Percentiles rank a stretch among this genome's conserved stretches.
These are phyloP conservation scores for Pichia norvegensis DNA, from an alignment of 1,139 yeast genomes.

Conservation along the genomic window DNA sequence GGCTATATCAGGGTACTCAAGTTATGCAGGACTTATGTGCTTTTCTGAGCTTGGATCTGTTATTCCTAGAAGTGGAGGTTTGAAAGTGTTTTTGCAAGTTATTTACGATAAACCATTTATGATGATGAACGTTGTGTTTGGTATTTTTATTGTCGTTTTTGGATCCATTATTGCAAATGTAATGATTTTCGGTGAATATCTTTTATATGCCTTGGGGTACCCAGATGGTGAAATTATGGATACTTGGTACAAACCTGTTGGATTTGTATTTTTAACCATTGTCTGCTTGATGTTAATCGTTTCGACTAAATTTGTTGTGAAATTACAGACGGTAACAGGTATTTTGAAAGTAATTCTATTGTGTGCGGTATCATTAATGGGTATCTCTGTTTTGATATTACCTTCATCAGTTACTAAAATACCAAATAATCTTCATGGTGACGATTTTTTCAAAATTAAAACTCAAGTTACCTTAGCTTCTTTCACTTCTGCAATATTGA, in stretches of 20 bases:
- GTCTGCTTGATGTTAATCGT: slow-evolving; percentile 41
- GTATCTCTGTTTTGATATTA: slow-evolving; percentile 41
- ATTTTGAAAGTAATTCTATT: slow-evolving; percentile 41
- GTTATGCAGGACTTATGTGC: slow-evolving; percentile 59
- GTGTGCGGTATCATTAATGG: slow-evolving; percentile 39
- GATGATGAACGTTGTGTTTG: slow-evolving; percentile 52
- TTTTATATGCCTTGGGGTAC: slow-evolving; percentile 32
- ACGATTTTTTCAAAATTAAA: slow-evolving; percentile 26
- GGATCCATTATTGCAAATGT: slow-evolving; percentile 62
- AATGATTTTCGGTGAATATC: slow-evolving; percentile 64
- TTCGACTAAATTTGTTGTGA: slow-evolving; percentile 44
- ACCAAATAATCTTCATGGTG: slow-evolving; percentile 25
- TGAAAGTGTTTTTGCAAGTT: slow-evolving; percentile 61
- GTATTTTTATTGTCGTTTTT: slow-evolving; percentile 49
- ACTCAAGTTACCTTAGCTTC: slow-evolving; percentile 34
- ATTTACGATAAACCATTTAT: slow-evolving; percentile 53
- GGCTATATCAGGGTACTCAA: slow-evolving; percentile 51
- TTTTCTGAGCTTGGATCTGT: slow-evolving; percentile 63
- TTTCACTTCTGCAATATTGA: slow-evolving; percentile 44
- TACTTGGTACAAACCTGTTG: slow-evolving; percentile 33
- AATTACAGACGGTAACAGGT: slow-evolving; percentile 46
- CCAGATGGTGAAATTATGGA: slow-evolving; percentile 19
- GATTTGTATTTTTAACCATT: slow-evolving; percentile 35
- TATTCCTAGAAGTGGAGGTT: slow-evolving; percentile 68
- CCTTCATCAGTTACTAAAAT: slow-evolving; percentile 33